These are phyloP conservation scores for Heritiera littoralis DNA, from an alignment of 345 rosid species.

Conservation along the genomic window DNA sequence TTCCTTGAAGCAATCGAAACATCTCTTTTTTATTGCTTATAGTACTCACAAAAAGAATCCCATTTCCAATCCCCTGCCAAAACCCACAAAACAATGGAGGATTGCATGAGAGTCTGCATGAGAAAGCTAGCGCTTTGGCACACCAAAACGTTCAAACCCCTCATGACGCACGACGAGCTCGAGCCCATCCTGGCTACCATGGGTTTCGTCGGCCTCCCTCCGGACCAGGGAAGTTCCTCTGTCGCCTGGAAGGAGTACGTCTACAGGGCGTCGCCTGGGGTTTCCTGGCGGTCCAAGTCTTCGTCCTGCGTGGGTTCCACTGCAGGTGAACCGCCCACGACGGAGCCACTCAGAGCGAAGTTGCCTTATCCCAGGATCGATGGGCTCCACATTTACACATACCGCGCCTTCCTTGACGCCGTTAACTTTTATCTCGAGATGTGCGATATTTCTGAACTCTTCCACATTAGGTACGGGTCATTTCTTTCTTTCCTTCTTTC, in stretches of 20 bases:
- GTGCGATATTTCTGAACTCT: conserved; percentile 43
- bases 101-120: conserved; percentile 44
- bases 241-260: conserved; percentile 44
- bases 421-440: conserved; percentile 45
- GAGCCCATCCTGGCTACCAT: conserved; percentile 44
- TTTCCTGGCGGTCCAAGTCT: conserved; percentile 16
- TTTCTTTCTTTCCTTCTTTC: not conserved
- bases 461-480: conserved; percentile 47
- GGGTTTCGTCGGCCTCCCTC: conserved; percentile 46
- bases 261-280: conserved; percentile 15
- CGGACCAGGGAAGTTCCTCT: not conserved
- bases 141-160: conserved; percentile 53
- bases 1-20: not conserved
- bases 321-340: conserved; percentile 9
- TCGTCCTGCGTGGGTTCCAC: not conserved
- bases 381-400: conserved; percentile 51
- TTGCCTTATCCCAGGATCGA: conserved; percentile 58
- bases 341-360: conserved; percentile 33
- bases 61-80: not conserved
- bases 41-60: not conserved
- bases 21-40: not conserved
- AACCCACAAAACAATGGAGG: conserved; percentile 25
- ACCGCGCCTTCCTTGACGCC: conserved; percentile 55
- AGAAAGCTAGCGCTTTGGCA: conserved; percentile 58
- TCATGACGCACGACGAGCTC: conserved; percentile 49